Conservation (phyloP, 192 early-diverging fungal species). For the Backusella sp. region DNA sequence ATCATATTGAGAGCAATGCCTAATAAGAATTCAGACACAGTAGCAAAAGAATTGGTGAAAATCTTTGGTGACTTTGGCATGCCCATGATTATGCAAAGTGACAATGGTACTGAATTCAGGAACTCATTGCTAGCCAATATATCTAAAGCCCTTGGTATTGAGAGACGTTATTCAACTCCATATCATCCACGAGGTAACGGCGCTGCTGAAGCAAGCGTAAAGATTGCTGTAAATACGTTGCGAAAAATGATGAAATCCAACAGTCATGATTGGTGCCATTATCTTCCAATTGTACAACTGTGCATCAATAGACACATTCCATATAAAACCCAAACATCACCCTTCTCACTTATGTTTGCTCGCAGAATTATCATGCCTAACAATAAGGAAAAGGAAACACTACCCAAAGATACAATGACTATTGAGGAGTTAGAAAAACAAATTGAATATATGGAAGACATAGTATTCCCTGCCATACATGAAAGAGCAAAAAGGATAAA, state of each 20-base stretch:
- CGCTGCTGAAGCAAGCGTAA: constrained; percentile 38
- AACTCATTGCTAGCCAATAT: constrained; percentile 33
- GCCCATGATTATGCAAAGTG: constrained; percentile 28
- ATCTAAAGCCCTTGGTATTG: constrained; percentile 11
- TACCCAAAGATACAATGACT: not conserved
- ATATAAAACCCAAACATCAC: constrained; percentile 29
- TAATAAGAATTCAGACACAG: constrained; percentile 11
- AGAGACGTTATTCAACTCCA: constrained; percentile 37
- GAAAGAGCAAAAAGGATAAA: not conserved
- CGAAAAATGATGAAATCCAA: constrained; percentile 27
- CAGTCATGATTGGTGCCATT: constrained; percentile 29
- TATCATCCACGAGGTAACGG: constrained; percentile 48
- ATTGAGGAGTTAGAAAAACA: not conserved
- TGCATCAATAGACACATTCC: constrained; percentile 36
- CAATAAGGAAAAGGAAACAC: not conserved
- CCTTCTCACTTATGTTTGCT: constrained; percentile 47
- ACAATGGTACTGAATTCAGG: constrained; percentile 49
- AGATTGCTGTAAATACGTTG: constrained; percentile 26
- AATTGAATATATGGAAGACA: not conserved
- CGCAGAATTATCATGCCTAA: constrained; percentile 27
- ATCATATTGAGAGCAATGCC: constrained; percentile 12
- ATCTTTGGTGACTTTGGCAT: constrained; percentile 33
- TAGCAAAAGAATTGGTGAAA: not conserved
- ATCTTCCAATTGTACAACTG: constrained; percentile 38
- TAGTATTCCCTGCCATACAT: not conserved